These are phyloP conservation scores for Tricholoma flavovirens DNA, from an alignment of 768 basidiomycete genomes.

Conservation along the genomic window DNA sequence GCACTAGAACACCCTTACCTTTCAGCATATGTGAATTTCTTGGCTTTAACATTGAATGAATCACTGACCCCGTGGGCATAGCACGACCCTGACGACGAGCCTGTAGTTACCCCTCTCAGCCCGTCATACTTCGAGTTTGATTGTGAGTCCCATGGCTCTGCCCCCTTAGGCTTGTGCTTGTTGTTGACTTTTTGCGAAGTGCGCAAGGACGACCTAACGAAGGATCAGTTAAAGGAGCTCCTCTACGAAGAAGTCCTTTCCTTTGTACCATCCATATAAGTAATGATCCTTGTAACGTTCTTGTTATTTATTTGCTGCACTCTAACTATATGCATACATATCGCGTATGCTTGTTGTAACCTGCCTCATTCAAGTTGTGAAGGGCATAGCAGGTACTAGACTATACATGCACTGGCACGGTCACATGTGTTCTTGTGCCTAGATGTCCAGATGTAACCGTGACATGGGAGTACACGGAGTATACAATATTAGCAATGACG, in stretches of 20 bases:
- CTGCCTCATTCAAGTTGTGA: conserved; percentile 16
- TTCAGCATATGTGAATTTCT: conserved; percentile 67
- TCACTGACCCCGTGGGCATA: conserved; percentile 35
- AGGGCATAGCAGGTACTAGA: background rate
- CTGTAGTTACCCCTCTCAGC: conserved; percentile 70
- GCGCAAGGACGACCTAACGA: conserved; percentile 69
- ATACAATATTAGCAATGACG: background rate
- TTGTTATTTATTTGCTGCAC: conserved; percentile 12
- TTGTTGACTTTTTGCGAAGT: conserved; percentile 26
- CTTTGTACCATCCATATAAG: conserved; percentile 60
- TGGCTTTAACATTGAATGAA: background rate
- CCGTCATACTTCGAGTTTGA: conserved; percentile 91
- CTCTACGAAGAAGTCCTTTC: conserved; percentile 80
- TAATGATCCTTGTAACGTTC: background rate
- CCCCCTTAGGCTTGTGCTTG: background rate
- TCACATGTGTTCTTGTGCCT: background rate
- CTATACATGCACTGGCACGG: background rate
- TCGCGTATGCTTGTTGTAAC: conserved; percentile 11
- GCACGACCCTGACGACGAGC: conserved; percentile 91
- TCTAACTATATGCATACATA: conserved; percentile 8
- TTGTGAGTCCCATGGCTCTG: conserved; percentile 36
- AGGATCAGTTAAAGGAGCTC: conserved; percentile 76
- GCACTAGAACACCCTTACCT: conserved; percentile 91
- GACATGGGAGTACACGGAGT: background rate
- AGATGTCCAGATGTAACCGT: background rate